Evolutionary conservation across 176 grass and related monocot genomes (phyloP), one percentile per base, ranked within the genome.

Genomic region (Metroxylon sagu): DNA sequence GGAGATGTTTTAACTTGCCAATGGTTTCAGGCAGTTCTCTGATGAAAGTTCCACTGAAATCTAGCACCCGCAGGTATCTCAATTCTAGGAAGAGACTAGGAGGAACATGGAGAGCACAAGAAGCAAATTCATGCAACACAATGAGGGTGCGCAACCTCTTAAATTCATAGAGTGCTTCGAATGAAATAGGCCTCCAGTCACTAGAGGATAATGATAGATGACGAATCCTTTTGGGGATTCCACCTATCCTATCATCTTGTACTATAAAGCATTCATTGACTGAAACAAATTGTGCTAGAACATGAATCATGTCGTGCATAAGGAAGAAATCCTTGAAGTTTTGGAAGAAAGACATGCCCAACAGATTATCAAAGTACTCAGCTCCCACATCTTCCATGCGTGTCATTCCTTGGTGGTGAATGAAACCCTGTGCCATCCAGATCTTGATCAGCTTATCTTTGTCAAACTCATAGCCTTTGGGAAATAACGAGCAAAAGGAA

Each of bases 261-360:
- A 67, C 39, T 25, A 31, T 39, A 55, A 65, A 48, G n/a, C 59
- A 59, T 21, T 18, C 48, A 4, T 67, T 51, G 8, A 43, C 60
- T 4, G 76, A 18, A 27, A 79, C 26, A 39, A 8, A 56, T 3
- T 35, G 23, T 14, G 54, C 69, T 16, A 67, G 68, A 59, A 72
- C 76, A 72, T 72, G 76, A 58, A 48, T 67, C 12, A 79, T 25
- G 49, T 79, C 69, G 66, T 79, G 76, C 62, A 79, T 64, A 16
- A 39, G 29, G 48, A 19, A 52, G 25, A 25, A 16, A 58, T 61
- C 10, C n/a, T 23, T 23, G 54, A 19, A 49, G 14, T 29, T 19
- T 48, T 74, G 70, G 62, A 80, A 50, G 49, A 80, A 49, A 56
- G 77, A 80, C 17, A 70, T 52, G 18, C 69, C 62, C 6, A 84